Base-by-base conservation (phyloP, 441 rosid species). In the Gossypium laxum region DNA sequence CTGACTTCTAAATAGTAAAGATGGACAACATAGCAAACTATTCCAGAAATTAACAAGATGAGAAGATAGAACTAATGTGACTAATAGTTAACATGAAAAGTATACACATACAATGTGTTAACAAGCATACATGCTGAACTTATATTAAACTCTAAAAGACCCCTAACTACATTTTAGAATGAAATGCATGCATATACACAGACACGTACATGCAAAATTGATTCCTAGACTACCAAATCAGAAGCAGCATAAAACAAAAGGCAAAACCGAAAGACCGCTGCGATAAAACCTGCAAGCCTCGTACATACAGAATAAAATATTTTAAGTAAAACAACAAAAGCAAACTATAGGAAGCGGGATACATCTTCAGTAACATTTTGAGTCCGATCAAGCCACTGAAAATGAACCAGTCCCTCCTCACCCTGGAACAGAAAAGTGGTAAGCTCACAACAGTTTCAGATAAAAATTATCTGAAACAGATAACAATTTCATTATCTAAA, bases 361-460 rank as follows among this genome's bases (percentile, higher is more conserved):
- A 93, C 97, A 74, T 91, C 97, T 86, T 93, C 96, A 7, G 90
- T 80, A 24, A 51, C 85, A 82, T 85, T 86, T 54, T 28, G 86
- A 70, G 52, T 28, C 52, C 97, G 91, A 85, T 91, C 98, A 75
- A 91, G 85, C 98, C 98, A 93, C 85, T 85, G 95, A 83, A 91
- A 89, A 81, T 93, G 98, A 67, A 83, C 68, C 75, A 91, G 82
- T 4, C 98, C 97, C 82, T 93, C 97, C 32, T 91, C 93, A 30
- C 96, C 96, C 97, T 89, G 75, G 50, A 51, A 73, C 22, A 76
- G 14, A 47, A 10, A 60, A 5, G 21, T 5, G 0, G 38, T 5
- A 65, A 65, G 70, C 70, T 2, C 56, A 5, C 21, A 65, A 47
- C n/a, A 6, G 21, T 14, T 64, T 45, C 21, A 65, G 30, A 47